Base-by-base conservation (phyloP, 2,329 filamentous ascomycete species). In the Aspergillus niger region DNA sequence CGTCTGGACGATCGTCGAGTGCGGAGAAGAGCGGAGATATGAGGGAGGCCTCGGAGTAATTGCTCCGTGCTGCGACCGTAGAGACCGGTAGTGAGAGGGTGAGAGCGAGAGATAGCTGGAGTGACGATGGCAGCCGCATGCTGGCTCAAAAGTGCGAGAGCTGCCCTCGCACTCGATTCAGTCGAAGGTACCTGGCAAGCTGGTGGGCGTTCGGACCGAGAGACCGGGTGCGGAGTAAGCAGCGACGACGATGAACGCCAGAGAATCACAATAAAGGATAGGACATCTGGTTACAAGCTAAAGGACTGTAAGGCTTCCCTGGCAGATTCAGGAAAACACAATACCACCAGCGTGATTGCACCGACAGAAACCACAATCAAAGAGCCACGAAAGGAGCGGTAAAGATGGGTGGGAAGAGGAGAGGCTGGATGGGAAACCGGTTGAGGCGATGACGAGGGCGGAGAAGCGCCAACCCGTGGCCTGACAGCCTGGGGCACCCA, bases 1-100 rank as follows among this genome's bases (percentile, higher is more conserved):
- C 70, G 55, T 74, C 70, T 6, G 92, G 90, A 53, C 91, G 86
- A 70, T 90, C 87, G 66, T 86, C 89, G 78, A 91, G 85, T 50
- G 93, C 79, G 39, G 89, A 85, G 72, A 92, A 82, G 73, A 90
- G 86, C 44, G 86, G 85, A 82, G 85, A 73, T 85, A 80, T 78
- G 84, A 86, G 67, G 86, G 85, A 67, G 65, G 83, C 74, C 54
- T 84, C 83, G 56, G 86, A 86, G 69, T 85, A 87, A 73, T 88
- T 89, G 47, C 65, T 66, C 65, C 66, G 71, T 50, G 69, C 71
- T 57, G 63, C 52, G 32, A 64, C 62, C 36, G 61, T 56, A 8
- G 65, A 65, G 41, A 62, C 63, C 22, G 67, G 60, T 43, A 71
- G 57, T 22, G 71, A 66, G 50, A 72, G 65, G n/a, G 72, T 61